A percentile compares a stretch with the other conserved stretches of the same genome.
phyloP scores from a whole-genome alignment of 148 eudicot genomes.

The Bassia scoparia region DNA sequence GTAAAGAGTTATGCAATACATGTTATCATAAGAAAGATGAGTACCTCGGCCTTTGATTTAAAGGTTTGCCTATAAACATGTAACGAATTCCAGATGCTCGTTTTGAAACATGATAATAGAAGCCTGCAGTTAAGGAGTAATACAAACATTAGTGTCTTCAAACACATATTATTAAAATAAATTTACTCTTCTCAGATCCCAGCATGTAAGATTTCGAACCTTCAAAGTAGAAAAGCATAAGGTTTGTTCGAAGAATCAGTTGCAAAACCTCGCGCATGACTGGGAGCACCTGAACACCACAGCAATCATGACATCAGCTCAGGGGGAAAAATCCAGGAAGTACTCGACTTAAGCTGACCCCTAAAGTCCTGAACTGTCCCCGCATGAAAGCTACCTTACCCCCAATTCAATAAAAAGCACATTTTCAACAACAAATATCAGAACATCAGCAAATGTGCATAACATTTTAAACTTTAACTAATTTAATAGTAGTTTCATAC shows the following conservation, averaged over 20 bases:
- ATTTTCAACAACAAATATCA: background rate
- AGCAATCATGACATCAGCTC: conserved; percentile 17
- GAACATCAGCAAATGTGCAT: background rate
- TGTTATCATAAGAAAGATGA: background rate
- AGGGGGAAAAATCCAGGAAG: background rate
- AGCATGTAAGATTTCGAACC: conserved; percentile 39
- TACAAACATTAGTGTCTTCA: background rate
- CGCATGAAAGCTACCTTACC: background rate
- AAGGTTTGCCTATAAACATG: conserved; percentile 84
- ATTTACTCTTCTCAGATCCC: conserved; percentile 1
- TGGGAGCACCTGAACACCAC: conserved; percentile 64
- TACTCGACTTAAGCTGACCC: background rate
- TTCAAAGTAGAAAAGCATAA: conserved; percentile 99
- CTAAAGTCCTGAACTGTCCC: background rate
- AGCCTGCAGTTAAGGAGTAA: conserved; percentile 48
- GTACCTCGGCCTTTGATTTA: conserved; percentile 91
- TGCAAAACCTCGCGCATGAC: conserved; percentile 69
- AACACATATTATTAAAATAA: conserved; percentile 3
- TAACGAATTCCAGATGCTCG: conserved; percentile 95
- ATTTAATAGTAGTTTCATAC: conserved; percentile 35
- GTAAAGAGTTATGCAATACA: background rate
- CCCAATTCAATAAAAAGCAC: background rate
- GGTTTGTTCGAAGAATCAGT: conserved; percentile 78
- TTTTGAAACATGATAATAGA: conserved; percentile 91
- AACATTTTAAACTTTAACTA: background rate